These are phyloP conservation scores for Gamarada debralockiae DNA, from an alignment of 495 filamentous ascomycete genomes.

Conservation along the genomic window DNA sequence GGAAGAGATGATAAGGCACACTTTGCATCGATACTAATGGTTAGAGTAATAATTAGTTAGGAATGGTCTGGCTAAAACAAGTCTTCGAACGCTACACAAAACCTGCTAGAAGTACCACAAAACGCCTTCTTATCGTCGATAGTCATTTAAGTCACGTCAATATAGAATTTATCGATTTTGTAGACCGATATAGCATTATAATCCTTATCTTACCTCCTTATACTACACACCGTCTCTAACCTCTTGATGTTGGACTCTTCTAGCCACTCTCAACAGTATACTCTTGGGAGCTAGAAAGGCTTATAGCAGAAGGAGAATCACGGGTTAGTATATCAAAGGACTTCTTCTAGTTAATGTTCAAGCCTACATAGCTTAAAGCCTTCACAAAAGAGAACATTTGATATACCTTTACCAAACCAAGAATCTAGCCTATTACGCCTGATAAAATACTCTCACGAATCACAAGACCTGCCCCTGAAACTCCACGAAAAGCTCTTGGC, in stretches of 20 bases:
- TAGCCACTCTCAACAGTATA: conserved; percentile 6
- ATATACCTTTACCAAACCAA: neutral
- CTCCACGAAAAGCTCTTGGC: neutral
- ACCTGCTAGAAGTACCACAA: neutral
- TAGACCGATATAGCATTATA: conserved; percentile 6
- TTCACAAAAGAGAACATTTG: conserved; percentile 6
- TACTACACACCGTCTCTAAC: conserved; percentile 10
- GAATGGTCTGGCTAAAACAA: neutral
- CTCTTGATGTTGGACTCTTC: conserved; percentile 16
- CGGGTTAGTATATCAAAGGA: neutral
- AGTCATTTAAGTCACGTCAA: conserved; percentile 14
- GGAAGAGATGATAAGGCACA: neutral
- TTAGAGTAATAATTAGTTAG: neutral
- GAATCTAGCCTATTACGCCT: neutral
- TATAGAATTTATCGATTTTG: conserved; percentile 11
- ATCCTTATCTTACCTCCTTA: conserved; percentile 11
- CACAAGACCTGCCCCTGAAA: neutral
- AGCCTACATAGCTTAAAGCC: neutral
- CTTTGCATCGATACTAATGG: neutral
- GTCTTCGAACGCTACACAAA: conserved; percentile 7
- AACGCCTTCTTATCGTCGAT: conserved; percentile 11
- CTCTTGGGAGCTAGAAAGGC: neutral
- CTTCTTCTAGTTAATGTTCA: neutral
- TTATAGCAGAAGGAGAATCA: neutral
- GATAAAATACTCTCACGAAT: neutral